These are phyloP conservation scores for Edaphochlamys debaryana DNA, from an alignment of 139 green algal genomes.

Conservation along the genomic window DNA sequence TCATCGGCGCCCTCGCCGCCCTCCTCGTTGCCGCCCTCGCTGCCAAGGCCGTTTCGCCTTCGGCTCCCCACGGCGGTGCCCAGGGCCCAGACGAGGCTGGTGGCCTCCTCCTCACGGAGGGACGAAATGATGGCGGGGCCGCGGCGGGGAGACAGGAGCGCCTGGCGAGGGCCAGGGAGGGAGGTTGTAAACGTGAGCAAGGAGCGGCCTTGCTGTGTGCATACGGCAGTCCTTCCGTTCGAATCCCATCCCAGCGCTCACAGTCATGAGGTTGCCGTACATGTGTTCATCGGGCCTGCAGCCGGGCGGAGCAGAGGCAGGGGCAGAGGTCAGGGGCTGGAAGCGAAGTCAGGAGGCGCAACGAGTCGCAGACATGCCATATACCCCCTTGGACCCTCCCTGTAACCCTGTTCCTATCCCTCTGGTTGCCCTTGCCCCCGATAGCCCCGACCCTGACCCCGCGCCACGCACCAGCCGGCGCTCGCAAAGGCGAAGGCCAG, in stretches of 20 bases:
- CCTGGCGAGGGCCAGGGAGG: neutral
- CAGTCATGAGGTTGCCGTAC: constrained; percentile 16
- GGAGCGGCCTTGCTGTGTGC: too few relatives aligned
- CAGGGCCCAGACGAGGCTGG: neutral
- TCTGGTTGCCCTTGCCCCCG: too few relatives aligned
- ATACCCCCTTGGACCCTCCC: too few relatives aligned
- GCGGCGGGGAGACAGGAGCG: neutral
- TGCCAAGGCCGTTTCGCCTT: neutral
- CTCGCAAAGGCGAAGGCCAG: constrained; percentile 19
- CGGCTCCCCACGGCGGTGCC: neutral
- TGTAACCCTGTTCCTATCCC: too few relatives aligned
- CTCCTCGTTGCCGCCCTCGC: neutral
- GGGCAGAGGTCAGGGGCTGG: too few relatives aligned
- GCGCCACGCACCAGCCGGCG: constrained; percentile 14
- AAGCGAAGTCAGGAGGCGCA: too few relatives aligned
- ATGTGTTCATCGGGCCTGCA: constrained; percentile 6
- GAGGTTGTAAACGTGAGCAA: neutral
- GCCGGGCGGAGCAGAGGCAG: neutral
- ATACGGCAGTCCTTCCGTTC: too few relatives aligned
- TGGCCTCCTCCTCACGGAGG: constrained; percentile 30
- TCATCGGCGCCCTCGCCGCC: neutral
- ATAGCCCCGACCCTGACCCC: too few relatives aligned
- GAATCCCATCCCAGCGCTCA: too few relatives aligned
- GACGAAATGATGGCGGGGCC: neutral
- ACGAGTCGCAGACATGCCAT: too few relatives aligned